Evolutionary conservation across 768 basidiomycete genomes (phyloP), one percentile per base, ranked within the genome.

Genomic region (Panaeolus papilionaceus): DNA sequence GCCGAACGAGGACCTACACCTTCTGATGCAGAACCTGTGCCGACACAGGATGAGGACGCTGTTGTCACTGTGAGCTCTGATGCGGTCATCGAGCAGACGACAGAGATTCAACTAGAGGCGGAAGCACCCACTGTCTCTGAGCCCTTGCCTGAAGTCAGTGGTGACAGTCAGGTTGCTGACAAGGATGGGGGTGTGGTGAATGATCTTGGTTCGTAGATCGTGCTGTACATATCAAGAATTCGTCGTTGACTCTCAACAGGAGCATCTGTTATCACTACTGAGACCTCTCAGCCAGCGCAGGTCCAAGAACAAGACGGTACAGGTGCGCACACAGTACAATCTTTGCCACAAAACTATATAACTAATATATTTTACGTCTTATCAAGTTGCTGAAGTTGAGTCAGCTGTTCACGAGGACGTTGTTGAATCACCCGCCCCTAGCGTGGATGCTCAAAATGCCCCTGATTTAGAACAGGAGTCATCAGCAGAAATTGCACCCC

Each of bases 141-240:
- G 26, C 23, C 47, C 47, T 26, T 16, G 16, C 14, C 42, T 12
- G 63, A 64, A 26, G 49, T 39, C 18, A 37, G 18, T 33, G 40
- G 61, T 10, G 65, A 68, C 42, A 38, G 37, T 10, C 14, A 61
- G n/a, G 61, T 51, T 64, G n/a, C 44, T 39, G 63, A 44, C 7
- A 33, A 64, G 20, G 42, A 40, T 47, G 20, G 3, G 6, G 63
- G 42, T 38, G 63, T 44, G 10, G 20, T 51, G 5, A 23, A 9
- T 51, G 42, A 18, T 44, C 0, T 33, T 33, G 42, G 42, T 44
- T 16, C 16, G 42, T 44, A 44, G 16, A 16, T 44, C 5, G 18
- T 10, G 11, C 39, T 40, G 39, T 4, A 40, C 11, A 11, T 8
- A 40, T 40, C 14, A 33, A 2, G 33, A 33, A 33, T 42, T 42